phyloP scores from a whole-genome alignment of 148 eudicot genomes.

The Bassia scoparia region DNA sequence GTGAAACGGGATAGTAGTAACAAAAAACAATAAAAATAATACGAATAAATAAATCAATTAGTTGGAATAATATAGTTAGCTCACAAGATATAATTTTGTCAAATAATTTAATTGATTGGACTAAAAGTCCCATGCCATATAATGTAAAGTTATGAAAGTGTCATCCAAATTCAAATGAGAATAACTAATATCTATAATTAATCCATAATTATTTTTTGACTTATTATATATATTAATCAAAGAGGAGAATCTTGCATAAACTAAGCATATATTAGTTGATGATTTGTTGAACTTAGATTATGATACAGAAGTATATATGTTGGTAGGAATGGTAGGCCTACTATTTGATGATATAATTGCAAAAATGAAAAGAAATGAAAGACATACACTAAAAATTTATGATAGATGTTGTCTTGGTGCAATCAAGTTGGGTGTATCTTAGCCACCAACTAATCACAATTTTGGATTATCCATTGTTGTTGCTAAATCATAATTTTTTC shows the following conservation, averaged over 20 bases:
- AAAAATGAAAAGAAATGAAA: not conserved
- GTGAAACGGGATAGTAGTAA: too few species aligned
- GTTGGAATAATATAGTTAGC: too few species aligned
- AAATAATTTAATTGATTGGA: not conserved
- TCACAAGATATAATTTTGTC: too few species aligned
- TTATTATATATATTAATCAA: too few species aligned
- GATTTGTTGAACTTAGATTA: not conserved
- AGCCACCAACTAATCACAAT: too few species aligned
- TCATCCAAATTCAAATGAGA: conserved; percentile 8
- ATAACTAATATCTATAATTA: too few species aligned
- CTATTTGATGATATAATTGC: not conserved
- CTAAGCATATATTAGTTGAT: not conserved
- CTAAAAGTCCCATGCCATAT: not conserved
- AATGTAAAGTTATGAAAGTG: conserved; percentile 5
- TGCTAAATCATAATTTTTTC: too few species aligned
- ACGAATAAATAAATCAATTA: too few species aligned
- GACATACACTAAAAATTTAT: not conserved
- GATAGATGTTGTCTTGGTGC: too few species aligned
- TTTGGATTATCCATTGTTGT: too few species aligned
- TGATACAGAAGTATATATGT: not conserved
- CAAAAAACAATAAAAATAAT: too few species aligned
- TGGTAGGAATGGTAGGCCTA: conserved; percentile 1
- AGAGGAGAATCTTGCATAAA: not conserved
- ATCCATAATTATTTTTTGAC: not conserved
- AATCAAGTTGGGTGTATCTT: too few species aligned